Evolutionary conservation across 2,329 filamentous ascomycete species (phyloP), one percentile per base, ranked within the genome.

Genomic region (Colletotrichum somersetense): DNA sequence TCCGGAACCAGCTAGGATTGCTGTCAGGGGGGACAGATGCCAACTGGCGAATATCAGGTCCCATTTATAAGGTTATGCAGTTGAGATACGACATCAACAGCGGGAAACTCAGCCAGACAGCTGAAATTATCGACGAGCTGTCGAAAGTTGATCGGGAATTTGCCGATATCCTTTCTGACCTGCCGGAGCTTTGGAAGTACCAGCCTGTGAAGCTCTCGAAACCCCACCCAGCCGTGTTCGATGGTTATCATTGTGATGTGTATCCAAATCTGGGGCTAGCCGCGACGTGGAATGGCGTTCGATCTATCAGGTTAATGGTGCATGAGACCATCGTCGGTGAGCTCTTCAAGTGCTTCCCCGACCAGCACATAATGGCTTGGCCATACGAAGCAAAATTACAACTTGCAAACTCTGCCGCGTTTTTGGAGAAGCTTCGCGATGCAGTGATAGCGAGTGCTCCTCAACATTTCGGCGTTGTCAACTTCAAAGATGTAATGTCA

Each of bases 381-480:
- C 81, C 66, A 16, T 80, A 77, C 75, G 73, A 75, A 74, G 73
- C 83, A 30, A 80, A 80, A 40, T 76, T 80, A 62, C 79, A 79
- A 38, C 77, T 83, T 23, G 80, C 83, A 26, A 83, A 79, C 70
- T 78, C 79, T 5, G 81, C 82, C 66, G 77, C 77, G 44, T 73
- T 83, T 66, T 78, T 87, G 40, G 78, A 81, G 62, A 79, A 79
- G 62, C 78, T 87, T 35, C 79, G 82, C 64, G 78, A 82, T 55
- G 82, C 82, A 38, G 82, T 87, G 58, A 78, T 83, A 52, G 84
- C 85, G 56, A 86, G 82, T 63, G 81, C 87, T 2, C 86, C 86
- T 0, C 85, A 87, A 74, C 83, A 87, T 74, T 84, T 87, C 55
- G 85, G 85, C 42, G 78, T 86, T n/a, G 80, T 87, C 58, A 83